Conservation (phyloP, 805 yeast genomes). For the Priceomyces melissophilus region DNA sequence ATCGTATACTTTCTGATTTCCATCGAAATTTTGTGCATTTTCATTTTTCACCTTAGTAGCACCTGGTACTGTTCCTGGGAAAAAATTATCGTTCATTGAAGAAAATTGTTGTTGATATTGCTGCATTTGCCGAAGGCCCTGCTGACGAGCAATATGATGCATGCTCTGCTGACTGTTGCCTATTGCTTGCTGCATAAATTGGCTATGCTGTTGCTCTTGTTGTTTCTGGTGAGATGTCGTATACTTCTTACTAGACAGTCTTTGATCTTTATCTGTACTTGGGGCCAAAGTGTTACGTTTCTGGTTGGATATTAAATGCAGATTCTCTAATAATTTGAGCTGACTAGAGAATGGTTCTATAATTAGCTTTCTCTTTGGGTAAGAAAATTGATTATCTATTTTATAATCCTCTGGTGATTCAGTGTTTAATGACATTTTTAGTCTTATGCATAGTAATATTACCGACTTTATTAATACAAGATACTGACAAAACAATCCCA, state of each 20-base stretch:
- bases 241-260: slow-evolving; percentile 4
- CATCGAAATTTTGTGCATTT: too few relatives aligned
- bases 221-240: slow-evolving; percentile 9
- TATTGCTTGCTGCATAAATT: slow-evolving; percentile 6
- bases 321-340: slow-evolving; percentile 21
- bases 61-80: too few relatives aligned
- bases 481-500: too few relatives aligned
- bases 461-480: too few relatives aligned
- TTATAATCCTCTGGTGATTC: not conserved
- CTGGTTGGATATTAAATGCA: slow-evolving; percentile 7
- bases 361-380: slow-evolving; percentile 22
- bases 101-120: slow-evolving; percentile 8
- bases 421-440: not conserved
- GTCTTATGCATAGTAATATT: slow-evolving; percentile 3
- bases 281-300: slow-evolving; percentile 7
- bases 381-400: not conserved
- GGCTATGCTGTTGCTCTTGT: slow-evolving; percentile 16
- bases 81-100: not conserved
- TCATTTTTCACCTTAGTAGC: too few relatives aligned
- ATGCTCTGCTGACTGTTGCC: not conserved
- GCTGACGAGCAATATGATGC: slow-evolving; percentile 7
- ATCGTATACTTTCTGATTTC: too few relatives aligned
- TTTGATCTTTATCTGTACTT: slow-evolving; percentile 3
- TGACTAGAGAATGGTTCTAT: slow-evolving; percentile 27
- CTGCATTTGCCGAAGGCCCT: slow-evolving; percentile 8